Conservation (phyloP, 306 rosid genomes). For the Rubus parviflorus region DNA sequence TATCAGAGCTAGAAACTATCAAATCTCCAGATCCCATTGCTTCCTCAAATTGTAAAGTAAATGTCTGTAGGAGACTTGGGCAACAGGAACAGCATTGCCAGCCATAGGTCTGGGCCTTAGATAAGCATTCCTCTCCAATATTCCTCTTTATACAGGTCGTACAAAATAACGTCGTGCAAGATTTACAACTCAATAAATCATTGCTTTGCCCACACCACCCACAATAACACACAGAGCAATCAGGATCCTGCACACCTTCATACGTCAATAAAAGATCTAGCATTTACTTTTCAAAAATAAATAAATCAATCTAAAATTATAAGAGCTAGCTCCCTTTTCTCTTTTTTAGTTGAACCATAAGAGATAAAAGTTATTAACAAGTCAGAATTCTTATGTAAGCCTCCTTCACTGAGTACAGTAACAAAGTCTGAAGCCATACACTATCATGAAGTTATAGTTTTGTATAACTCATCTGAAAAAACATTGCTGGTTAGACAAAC, state of each 20-base stretch:
- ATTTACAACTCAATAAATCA: slow-evolving; percentile 60
- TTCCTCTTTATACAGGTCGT: slow-evolving; percentile 61
- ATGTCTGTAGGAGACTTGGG: slow-evolving; percentile 57
- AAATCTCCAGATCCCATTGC: slow-evolving; percentile 43
- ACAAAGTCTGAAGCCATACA: not conserved
- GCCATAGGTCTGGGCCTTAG: slow-evolving; percentile 48
- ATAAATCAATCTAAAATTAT: not conserved
- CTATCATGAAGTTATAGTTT: not conserved
- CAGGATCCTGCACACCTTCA: slow-evolving; percentile 58
- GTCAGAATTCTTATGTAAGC: not conserved
- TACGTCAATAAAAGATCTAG: slow-evolving; percentile 26
- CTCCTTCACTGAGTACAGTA: not conserved
- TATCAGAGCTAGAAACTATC: slow-evolving; percentile 59
- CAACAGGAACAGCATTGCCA: slow-evolving; percentile 78
- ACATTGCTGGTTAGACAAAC: not conserved
- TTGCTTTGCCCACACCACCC: slow-evolving; percentile 74
- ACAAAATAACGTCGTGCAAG: slow-evolving; percentile 66
- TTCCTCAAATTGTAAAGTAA: slow-evolving; percentile 52
- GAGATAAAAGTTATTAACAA: not conserved
- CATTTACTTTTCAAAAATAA: not conserved
- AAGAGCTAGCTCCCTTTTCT: not conserved
- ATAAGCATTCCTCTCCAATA: slow-evolving; percentile 58
- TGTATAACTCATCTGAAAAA: too few species aligned
- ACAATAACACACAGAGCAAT: slow-evolving; percentile 60
- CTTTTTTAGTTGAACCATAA: not conserved